Evolutionary conservation across 2,329 filamentous ascomycete species (phyloP), one percentile per base, ranked within the genome.

Genomic region (Cladophialophora psammophila): DNA sequence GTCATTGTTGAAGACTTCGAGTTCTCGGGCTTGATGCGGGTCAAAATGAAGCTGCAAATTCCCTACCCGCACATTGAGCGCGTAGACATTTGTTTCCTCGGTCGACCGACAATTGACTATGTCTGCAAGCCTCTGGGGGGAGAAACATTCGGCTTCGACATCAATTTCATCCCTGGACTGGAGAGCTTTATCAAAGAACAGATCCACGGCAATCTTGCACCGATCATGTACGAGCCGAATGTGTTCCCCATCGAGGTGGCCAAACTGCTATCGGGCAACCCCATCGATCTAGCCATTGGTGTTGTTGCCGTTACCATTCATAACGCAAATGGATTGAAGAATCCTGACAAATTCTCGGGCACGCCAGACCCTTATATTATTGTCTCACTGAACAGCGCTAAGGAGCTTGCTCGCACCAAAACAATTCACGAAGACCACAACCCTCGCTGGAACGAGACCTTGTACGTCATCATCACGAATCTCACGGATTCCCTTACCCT

Each of bases 1-100:
- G 92, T 99, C 45, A 98, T 99, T 76, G 95, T 99, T 10, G 94
- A 98, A 79, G 92, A 99, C 76, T 97, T 99, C 89, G 90, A 94
- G 63, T 99, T 96, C 78, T 93, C 92, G 12, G 96, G 95, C 61
- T 85, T 96, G 73, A 97, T 99, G 94, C 90, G 94, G 60, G 88
- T 99, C 75, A 98, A 98, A 84, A 90, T 98, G 78, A 99, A 99
- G 85, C 88, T 99, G 36, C 94, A 98, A 79, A 89, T 99, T 68
- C 90, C 93, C 0, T 99, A 97, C 80, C 95, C 95, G 5, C 95
- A 98, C 75, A 90, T 99, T 53, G 95, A 99, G 73, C 92, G 91
- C 73, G 86, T 98, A 52, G 95, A 99, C 74, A 92, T 99, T 81
- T 97, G 91, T 78, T 99, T 99, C 85, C 81, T 98, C 66, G 93